Evolutionary conservation across 2,329 filamentous ascomycete species (phyloP).

Genomic region (Penicillium sp.): DNA sequence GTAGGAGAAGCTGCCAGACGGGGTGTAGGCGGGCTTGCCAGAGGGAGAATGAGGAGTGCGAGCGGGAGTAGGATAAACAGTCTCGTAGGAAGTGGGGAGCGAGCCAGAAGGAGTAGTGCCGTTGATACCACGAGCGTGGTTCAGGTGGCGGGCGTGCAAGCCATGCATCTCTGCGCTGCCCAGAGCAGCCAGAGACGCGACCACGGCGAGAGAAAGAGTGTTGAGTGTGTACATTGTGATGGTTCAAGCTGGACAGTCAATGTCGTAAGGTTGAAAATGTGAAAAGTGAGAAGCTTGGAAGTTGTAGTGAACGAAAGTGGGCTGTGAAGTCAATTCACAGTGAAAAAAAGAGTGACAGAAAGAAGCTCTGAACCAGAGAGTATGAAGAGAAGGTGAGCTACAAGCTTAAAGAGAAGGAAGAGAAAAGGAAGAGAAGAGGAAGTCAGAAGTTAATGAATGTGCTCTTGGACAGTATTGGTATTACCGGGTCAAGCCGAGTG

Average conservation of each 20-base stretch:
- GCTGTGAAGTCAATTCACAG: slow-evolving; percentile 2
- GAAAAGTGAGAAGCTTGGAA: background rate
- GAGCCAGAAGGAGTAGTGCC: slow-evolving; percentile 1
- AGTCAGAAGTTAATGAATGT: background rate
- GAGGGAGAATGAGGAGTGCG: slow-evolving; percentile 6
- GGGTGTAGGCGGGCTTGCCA: slow-evolving; percentile 9
- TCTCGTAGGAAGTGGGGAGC: slow-evolving; percentile 4
- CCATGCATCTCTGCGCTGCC: slow-evolving; percentile 34
- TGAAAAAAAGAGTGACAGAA: background rate
- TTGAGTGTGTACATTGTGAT: slow-evolving; percentile 37
- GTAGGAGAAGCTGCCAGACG: background rate
- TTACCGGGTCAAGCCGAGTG: background rate
- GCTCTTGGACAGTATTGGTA: background rate
- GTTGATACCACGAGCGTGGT: slow-evolving; percentile 3
- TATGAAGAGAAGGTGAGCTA: background rate
- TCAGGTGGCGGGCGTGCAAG: slow-evolving; percentile 24
- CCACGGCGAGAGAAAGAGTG: slow-evolving; percentile 37
- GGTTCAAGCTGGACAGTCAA: background rate
- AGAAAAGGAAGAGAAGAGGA: slow-evolving; percentile 7
- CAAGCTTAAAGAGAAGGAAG: slow-evolving; percentile 9
- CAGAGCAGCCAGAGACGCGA: slow-evolving; percentile 37
- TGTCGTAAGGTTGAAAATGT: background rate
- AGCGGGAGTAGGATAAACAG: slow-evolving; percentile 5
- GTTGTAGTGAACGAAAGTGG: background rate
- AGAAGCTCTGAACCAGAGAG: slow-evolving; percentile 2